Conservation (phyloP, 345 rosid species). For the Erysimum cheiranthoides region DNA sequence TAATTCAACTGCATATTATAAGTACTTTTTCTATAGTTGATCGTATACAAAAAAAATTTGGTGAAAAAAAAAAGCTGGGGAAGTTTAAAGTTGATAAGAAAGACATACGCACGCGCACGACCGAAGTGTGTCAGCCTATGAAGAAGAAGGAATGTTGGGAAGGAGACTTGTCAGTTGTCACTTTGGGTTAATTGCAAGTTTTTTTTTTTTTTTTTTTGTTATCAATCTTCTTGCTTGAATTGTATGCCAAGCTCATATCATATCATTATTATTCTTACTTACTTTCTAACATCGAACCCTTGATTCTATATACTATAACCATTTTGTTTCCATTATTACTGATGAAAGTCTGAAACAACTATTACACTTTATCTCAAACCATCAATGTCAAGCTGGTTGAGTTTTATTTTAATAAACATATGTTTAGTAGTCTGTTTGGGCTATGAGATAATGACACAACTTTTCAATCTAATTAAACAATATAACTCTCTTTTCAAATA, state of each 20-base stretch:
- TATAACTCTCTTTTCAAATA: neutral
- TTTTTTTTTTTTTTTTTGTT: neutral
- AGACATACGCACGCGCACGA: slow-evolving; percentile 13
- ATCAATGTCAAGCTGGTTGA: slow-evolving; percentile 32
- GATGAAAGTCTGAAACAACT: slow-evolving; percentile 5
- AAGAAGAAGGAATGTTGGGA: slow-evolving; percentile 37
- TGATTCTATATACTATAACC: neutral
- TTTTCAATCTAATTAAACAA: neutral
- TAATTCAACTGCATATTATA: neutral
- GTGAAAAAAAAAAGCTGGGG: neutral
- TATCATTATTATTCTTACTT: slow-evolving; percentile 19
- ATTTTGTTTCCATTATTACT: neutral
- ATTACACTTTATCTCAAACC: neutral
- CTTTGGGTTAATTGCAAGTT: slow-evolving; percentile 32
- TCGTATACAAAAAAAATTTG: neutral
- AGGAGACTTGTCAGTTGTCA: slow-evolving; percentile 40
- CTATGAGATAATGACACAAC: neutral
- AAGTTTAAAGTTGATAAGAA: neutral
- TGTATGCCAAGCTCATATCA: slow-evolving; percentile 42
- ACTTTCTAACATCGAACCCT: slow-evolving; percentile 21
- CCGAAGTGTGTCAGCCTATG: slow-evolving; percentile 27
- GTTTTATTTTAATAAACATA: neutral
- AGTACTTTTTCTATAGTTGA: neutral
- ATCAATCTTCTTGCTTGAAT: slow-evolving; percentile 41
- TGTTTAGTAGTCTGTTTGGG: neutral